A percentile compares a stretch with the other conserved stretches of the same genome.
These are phyloP conservation scores for Backusella mclennaniae DNA, from an alignment of 192 early-diverging fungal species.

Conservation along the genomic window DNA sequence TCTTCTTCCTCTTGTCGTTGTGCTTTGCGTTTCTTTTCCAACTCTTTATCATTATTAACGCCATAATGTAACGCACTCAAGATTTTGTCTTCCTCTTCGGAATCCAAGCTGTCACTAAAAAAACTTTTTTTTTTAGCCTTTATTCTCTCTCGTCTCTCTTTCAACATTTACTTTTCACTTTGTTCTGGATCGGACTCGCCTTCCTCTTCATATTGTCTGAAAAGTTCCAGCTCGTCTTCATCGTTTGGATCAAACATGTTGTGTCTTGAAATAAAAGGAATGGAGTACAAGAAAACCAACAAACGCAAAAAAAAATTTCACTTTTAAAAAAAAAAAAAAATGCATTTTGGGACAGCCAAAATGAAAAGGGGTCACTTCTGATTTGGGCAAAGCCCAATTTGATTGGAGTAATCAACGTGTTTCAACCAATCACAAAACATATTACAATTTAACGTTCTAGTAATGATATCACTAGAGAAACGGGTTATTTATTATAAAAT, in stretches of 20 bases:
- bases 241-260: not conserved
- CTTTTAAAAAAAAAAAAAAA: not conserved
- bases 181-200: not conserved
- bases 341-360: no score
- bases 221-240: not conserved
- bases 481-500: no score
- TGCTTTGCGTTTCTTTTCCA: not conserved
- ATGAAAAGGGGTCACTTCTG: not conserved
- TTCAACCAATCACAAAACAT: no score
- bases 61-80: constrained; percentile 7
- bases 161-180: not conserved
- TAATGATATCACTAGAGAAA: no score
- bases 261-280: not conserved
- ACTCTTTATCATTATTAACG: not conserved
- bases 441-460: no score
- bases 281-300: not conserved
- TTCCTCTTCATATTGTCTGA: not conserved
- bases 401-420: no score
- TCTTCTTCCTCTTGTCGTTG: not conserved
- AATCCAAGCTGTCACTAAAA: constrained; percentile 8
- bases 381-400: not conserved
- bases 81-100: constrained; percentile 5
- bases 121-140: not conserved
- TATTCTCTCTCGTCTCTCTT: not conserved
- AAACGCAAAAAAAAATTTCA: not conserved